Conservation (phyloP, 495 filamentous ascomycete genomes). For the Talaromyces wortmannii region DNA sequence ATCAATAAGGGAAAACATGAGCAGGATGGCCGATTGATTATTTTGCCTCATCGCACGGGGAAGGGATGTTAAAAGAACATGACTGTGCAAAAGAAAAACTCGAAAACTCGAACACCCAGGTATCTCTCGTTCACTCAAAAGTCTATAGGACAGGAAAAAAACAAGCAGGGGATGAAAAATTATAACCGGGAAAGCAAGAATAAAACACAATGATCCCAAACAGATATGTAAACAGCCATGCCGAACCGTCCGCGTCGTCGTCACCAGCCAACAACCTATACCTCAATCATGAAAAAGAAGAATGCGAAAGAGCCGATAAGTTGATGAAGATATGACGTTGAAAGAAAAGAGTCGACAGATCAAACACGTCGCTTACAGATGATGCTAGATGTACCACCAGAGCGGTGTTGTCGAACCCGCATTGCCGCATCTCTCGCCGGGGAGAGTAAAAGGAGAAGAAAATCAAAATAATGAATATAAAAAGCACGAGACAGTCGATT, state of each 20-base stretch:
- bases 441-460: neutral
- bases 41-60: neutral
- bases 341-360: conserved; percentile 13
- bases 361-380: conserved; percentile 12
- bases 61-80: neutral
- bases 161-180: neutral
- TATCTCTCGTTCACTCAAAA: conserved; percentile 39
- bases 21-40: neutral
- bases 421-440: neutral
- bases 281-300: conserved; percentile 16
- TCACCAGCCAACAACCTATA: conserved; percentile 26
- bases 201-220: conserved; percentile 8
- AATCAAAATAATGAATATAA: conserved; percentile 1
- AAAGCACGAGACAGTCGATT: neutral
- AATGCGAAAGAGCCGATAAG: conserved; percentile 8
- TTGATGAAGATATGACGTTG: conserved; percentile 3
- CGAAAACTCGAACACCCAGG: conserved; percentile 24
- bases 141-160: conserved; percentile 34
- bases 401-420: neutral
- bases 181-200: conserved; percentile 10
- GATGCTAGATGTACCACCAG: conserved; percentile 1
- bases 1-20: neutral
- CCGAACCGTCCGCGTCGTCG: conserved; percentile 33
- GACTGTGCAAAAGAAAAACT: conserved; percentile 9
- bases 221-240: conserved; percentile 21